Evolutionary conservation across 2,329 filamentous ascomycete species (phyloP), one percentile per base, ranked within the genome.

Genomic region (Pezicula radicicola): DNA sequence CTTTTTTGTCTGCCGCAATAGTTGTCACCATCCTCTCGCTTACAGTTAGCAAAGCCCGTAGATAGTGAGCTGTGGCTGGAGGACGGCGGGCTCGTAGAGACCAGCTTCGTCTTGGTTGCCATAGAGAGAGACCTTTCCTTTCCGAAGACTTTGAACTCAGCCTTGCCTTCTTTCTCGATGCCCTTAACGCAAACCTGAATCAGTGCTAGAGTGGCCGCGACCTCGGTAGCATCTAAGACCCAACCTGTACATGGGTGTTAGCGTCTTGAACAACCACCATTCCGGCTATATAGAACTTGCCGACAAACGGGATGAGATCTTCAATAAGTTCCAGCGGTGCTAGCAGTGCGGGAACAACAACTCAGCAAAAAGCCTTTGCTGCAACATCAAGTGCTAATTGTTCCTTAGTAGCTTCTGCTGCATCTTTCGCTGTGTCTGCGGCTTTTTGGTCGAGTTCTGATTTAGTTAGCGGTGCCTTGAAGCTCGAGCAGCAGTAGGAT

Each of bases 331-430:
- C 59, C 36, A 63, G 40, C n/a, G 54, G 54, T 2, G 30, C 39
- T 12, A 58, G 40, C 15, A 63, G 40, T 18, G 66, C 68, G 2
- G 66, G 63, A 9, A 70, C 61, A 3, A 66, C 67, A 28, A 69
- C 49, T 16, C 68, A 46, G 50, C 67, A 70, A 44, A 70, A 70
- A 1, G 62, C 66, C 42, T 66, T 70, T 1, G 68, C 67, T 13
- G 68, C 68, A 40, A 69, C 5, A 28, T 28, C 27, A 5, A 28
- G 9, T 5, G 65, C 66, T 8, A 57, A 55, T 13, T 66, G 48
- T 48, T 66, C 63, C 2, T 65, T 66, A 1, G 58, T 59, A 7
- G 55, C 56, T 40, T 61, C 54, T 4, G 65, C 64, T 5, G 56
- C 57, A 16, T 52, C 62, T 44, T 62, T 60, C 10, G 60, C 64